These are phyloP conservation scores for Castanea crenata DNA, from an alignment of 306 rosid genomes.

Conservation along the genomic window DNA sequence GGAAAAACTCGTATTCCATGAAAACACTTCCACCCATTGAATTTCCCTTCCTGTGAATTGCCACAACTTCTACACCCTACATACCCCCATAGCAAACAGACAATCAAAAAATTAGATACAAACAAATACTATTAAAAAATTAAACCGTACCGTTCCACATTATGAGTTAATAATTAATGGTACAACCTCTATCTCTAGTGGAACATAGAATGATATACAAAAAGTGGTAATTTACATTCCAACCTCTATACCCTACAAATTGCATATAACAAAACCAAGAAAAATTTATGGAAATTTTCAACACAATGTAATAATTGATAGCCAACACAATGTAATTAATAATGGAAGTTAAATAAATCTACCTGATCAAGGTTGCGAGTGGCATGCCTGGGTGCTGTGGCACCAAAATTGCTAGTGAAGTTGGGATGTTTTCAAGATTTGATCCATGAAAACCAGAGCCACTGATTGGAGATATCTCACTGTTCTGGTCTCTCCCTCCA, in stretches of 20 bases:
- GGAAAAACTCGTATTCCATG: constrained; percentile 87
- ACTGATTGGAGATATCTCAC: constrained; percentile 22
- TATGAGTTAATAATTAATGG: background rate
- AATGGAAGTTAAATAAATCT: background rate
- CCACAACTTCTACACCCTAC: constrained; percentile 62
- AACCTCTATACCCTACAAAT: background rate
- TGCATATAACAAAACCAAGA: too few relatives aligned
- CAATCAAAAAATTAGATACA: constrained; percentile 9
- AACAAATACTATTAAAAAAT: background rate
- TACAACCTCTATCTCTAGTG: background rate
- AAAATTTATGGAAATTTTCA: too few relatives aligned
- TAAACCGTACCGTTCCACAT: background rate
- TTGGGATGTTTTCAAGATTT: constrained; percentile 21
- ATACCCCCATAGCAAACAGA: constrained; percentile 3
- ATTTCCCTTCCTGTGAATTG: constrained; percentile 67
- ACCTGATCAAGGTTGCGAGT: constrained; percentile 38
- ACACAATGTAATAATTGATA: background rate
- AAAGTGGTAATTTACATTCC: too few relatives aligned
- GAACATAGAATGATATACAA: too few relatives aligned
- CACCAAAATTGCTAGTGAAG: constrained; percentile 19
- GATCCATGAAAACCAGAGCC: constrained; percentile 38
- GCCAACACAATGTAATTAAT: background rate
- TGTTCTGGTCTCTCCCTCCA: constrained; percentile 21
- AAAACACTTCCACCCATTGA: constrained; percentile 34
- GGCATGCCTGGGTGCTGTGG: constrained; percentile 7